A percentile compares a stretch with the other conserved stretches of the same genome.
Evolutionary conservation across 2,329 filamentous ascomycete species (phyloP).

Genomic region (Cercospora janseana): DNA sequence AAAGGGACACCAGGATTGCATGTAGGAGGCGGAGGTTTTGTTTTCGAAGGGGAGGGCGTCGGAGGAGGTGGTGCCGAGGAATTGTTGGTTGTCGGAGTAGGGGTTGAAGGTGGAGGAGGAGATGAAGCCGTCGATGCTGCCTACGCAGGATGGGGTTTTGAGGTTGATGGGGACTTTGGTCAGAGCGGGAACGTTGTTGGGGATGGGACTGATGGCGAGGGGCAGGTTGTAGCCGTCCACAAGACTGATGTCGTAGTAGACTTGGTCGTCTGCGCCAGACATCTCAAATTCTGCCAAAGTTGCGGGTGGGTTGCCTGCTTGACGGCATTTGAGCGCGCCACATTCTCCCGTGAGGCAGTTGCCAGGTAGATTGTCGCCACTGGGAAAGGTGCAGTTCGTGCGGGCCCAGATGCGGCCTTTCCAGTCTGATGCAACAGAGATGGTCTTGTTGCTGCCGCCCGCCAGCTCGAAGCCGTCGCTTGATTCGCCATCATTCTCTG

Average conservation of each 20-base stretch:
- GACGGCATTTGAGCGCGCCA: slow-evolving; percentile 64
- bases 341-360: slow-evolving; percentile 74
- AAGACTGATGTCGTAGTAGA: slow-evolving; percentile 80
- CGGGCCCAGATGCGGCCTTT: slow-evolving; percentile 79
- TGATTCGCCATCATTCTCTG: slow-evolving; percentile 64
- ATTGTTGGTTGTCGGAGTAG: slow-evolving; percentile 53
- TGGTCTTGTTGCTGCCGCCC: slow-evolving; percentile 56
- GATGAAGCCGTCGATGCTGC: slow-evolving; percentile 61
- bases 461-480: slow-evolving; percentile 65
- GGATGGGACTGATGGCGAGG: slow-evolving; percentile 55
- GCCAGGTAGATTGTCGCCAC: slow-evolving; percentile 55
- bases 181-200: slow-evolving; percentile 59
- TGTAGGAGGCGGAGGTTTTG: slow-evolving; percentile 54
- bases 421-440: slow-evolving; percentile 72
- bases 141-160: slow-evolving; percentile 74
- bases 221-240: slow-evolving; percentile 84
- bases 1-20: slow-evolving; percentile 77
- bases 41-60: slow-evolving; percentile 68
- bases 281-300: slow-evolving; percentile 81
- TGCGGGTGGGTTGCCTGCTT: slow-evolving; percentile 63
- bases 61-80: slow-evolving; percentile 61
- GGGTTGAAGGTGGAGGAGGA: slow-evolving; percentile 44
- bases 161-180: slow-evolving; percentile 68
- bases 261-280: slow-evolving; percentile 64
- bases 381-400: slow-evolving; percentile 77